These are phyloP conservation scores for Pyrenophora teres DNA, from an alignment of 2,329 filamentous ascomycete genomes.

Conservation along the genomic window DNA sequence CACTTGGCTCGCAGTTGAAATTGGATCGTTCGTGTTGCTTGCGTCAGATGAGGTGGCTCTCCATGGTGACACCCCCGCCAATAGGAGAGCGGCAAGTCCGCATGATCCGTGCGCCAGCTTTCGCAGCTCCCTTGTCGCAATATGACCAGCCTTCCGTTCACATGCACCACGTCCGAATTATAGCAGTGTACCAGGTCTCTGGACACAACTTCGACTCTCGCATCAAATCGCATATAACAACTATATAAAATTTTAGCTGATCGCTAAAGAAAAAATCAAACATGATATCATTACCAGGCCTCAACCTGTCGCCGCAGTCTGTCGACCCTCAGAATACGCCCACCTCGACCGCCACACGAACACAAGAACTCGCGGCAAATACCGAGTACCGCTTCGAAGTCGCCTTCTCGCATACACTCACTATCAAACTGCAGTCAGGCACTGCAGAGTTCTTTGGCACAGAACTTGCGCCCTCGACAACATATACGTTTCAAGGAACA, in stretches of 20 bases:
- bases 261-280: neutral
- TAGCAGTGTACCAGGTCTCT: neutral
- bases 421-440: conserved; percentile 70
- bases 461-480: conserved; percentile 79
- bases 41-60: conserved; percentile 22
- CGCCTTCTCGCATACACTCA: conserved; percentile 40
- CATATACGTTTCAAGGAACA: conserved; percentile 78
- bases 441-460: conserved; percentile 94
- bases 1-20: conserved; percentile 2
- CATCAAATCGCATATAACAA: neutral
- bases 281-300: conserved; percentile 53
- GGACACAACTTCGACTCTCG: neutral
- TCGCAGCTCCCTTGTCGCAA: neutral
- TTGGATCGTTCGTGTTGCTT: conserved; percentile 6
- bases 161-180: neutral
- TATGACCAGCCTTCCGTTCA: neutral
- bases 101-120: conserved; percentile 16
- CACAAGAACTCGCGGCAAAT: conserved; percentile 51
- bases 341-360: conserved; percentile 35
- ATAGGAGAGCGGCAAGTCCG: conserved; percentile 21
- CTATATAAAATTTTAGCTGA: neutral
- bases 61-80: conserved; percentile 17
- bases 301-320: conserved; percentile 48
- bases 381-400: conserved; percentile 54
- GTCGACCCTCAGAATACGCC: conserved; percentile 30